These are phyloP conservation scores for Rhodotorula toruloides DNA, from an alignment of 768 basidiomycete species.

Conservation along the genomic window DNA sequence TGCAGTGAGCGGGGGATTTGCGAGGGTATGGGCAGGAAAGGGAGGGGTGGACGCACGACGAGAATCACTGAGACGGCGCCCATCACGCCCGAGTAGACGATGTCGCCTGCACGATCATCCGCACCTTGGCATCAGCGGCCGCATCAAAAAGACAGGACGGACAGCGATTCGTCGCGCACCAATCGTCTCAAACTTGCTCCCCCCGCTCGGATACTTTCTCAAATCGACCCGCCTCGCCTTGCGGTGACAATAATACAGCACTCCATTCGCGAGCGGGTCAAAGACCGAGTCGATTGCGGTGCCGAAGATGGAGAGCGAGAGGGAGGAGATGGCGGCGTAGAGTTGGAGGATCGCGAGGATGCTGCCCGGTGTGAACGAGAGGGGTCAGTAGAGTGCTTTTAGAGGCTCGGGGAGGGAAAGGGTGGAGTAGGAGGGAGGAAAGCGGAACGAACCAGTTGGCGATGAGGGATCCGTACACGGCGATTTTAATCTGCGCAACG, in stretches of 20 bases:
- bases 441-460: conserved; percentile 62
- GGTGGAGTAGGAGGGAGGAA: conserved; percentile 55
- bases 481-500: conserved; percentile 71
- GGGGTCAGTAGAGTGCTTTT: no score
- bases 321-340: conserved; percentile 81
- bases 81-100: conserved; percentile 33
- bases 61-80: conserved; percentile 28
- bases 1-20: not conserved
- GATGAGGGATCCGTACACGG: conserved; percentile 74
- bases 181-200: conserved; percentile 26
- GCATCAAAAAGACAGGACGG: conserved; percentile 58
- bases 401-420: not conserved
- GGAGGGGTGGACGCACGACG: conserved; percentile 7
- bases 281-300: conserved; percentile 68
- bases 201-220: conserved; percentile 74
- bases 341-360: conserved; percentile 50
- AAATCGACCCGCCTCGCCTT: conserved; percentile 66
- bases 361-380: not conserved
- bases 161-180: not conserved
- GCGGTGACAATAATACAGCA: conserved; percentile 60
- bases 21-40: not conserved
- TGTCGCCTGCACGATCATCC: conserved; percentile 8
- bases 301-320: conserved; percentile 78
- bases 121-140: not conserved
- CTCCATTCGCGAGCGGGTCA: conserved; percentile 48